A percentile compares a stretch with the other conserved stretches of the same genome.
Conservation (phyloP, 139 green algal genomes). For the Micractinium conductrix region DNA sequence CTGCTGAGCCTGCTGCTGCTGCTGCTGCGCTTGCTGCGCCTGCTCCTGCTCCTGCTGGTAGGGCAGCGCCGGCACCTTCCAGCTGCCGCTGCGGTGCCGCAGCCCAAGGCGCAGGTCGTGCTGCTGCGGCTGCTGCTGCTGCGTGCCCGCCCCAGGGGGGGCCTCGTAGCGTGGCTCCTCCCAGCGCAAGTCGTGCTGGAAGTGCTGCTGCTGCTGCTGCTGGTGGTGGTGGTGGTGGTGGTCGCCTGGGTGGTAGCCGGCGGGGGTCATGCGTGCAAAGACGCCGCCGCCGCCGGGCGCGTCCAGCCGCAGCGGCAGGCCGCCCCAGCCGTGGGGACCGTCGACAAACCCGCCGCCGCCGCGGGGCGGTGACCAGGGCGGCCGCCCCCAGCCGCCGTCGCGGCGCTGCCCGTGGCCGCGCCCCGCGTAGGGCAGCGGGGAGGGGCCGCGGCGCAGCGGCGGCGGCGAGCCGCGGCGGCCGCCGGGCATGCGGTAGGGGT, state of each 20-base stretch:
- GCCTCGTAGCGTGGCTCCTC: not conserved
- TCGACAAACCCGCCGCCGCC: not conserved
- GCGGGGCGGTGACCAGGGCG: not conserved
- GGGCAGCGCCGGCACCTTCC: not conserved
- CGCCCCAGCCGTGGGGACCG: not conserved
- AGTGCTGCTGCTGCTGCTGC: too few relatives aligned
- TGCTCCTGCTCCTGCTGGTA: not conserved
- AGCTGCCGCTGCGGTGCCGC: not conserved
- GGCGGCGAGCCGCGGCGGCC: not conserved
- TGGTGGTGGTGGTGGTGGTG: too few relatives aligned
- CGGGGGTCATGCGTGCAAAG: not conserved
- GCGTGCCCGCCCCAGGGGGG: not conserved
- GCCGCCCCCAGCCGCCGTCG: not conserved
- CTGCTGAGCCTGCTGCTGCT: not conserved
- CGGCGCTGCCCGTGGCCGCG: not conserved
- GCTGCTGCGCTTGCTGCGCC: not conserved
- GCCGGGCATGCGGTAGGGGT: not conserved
- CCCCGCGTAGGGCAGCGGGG: not conserved
- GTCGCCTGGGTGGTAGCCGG: too few relatives aligned
- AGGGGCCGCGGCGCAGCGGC: not conserved
- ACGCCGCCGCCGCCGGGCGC: constrained; percentile 3
- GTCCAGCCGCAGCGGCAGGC: not conserved
- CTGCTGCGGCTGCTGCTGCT: not conserved
- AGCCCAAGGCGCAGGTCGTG: not conserved
- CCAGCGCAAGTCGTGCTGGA: constrained; percentile 12